Evolutionary conservation across 345 rosid species (phyloP).

Genomic region (Acer yangbiense): DNA sequence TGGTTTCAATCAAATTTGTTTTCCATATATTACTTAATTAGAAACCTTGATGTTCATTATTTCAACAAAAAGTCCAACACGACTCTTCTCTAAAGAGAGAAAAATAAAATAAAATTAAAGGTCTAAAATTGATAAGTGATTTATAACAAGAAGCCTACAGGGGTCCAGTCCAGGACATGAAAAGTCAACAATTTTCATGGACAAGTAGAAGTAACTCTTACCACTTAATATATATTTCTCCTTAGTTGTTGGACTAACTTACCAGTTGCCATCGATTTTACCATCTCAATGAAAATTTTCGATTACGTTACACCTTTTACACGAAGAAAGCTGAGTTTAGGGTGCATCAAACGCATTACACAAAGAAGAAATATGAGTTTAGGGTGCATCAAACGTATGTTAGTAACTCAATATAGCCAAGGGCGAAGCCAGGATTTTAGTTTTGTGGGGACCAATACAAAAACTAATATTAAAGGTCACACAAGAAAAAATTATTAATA

Average conservation of each 20-base stretch:
- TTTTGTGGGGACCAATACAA: too few species aligned
- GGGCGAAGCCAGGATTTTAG: too few species aligned
- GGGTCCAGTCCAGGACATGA: not conserved
- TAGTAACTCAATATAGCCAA: too few species aligned
- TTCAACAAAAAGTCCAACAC: not conserved
- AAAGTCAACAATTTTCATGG: not conserved
- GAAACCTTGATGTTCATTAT: not conserved
- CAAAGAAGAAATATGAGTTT: too few species aligned
- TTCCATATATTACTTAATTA: not conserved
- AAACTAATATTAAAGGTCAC: too few species aligned
- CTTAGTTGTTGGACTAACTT: conserved; percentile 2
- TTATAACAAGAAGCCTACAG: too few species aligned
- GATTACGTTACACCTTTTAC: too few species aligned
- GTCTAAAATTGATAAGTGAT: not conserved
- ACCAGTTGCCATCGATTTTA: not conserved
- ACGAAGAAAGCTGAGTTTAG: not conserved
- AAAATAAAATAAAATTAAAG: not conserved
- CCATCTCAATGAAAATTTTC: not conserved
- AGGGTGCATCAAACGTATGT: too few species aligned
- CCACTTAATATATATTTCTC: not conserved
- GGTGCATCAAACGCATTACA: too few species aligned
- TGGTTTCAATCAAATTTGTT: not conserved
- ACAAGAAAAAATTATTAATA: too few species aligned
- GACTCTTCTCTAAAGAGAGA: not conserved
- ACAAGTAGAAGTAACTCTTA: not conserved